Evolutionary conservation across 1,139 yeast species (phyloP).

Genomic region (Zygoascus sp.): DNA sequence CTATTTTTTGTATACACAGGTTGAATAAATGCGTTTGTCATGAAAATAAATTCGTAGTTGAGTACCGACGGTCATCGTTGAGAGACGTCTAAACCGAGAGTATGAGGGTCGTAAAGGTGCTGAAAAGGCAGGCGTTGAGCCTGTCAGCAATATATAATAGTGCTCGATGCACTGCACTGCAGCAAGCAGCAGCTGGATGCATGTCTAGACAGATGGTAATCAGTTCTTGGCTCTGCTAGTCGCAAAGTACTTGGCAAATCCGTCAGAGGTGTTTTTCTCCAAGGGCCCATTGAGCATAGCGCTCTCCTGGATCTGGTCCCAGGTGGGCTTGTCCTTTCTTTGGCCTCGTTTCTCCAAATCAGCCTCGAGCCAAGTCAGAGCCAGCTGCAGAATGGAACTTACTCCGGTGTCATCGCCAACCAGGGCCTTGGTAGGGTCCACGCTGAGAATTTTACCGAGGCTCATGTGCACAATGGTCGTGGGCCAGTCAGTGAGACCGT

Average conservation of each 20-base stretch:
- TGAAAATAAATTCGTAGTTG: background rate
- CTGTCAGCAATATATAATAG: background rate
- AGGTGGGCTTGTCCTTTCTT: constrained; percentile 23
- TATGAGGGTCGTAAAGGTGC: background rate
- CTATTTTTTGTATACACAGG: no score
- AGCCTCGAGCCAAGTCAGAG: constrained; percentile 37
- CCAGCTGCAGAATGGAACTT: constrained; percentile 36
- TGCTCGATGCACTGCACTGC: no score
- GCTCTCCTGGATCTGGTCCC: constrained; percentile 27
- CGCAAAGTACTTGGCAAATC: constrained; percentile 31
- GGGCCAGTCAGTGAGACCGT: constrained; percentile 89
- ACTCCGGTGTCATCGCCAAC: constrained; percentile 28
- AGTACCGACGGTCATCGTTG: background rate
- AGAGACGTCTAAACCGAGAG: background rate
- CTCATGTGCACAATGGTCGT: constrained; percentile 76
- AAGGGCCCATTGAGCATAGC: constrained; percentile 26
- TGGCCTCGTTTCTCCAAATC: constrained; percentile 48
- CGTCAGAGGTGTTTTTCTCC: constrained; percentile 26
- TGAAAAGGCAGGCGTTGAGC: background rate
- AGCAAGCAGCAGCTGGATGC: no score
- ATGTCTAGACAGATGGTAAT: background rate
- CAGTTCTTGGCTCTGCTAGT: constrained; percentile 29
- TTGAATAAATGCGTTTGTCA: background rate
- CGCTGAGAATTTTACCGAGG: constrained; percentile 49
- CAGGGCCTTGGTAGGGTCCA: constrained; percentile 11